These are phyloP conservation scores for Hymenoscyphus fructigenus DNA, from an alignment of 2,329 filamentous ascomycete genomes.

Conservation along the genomic window DNA sequence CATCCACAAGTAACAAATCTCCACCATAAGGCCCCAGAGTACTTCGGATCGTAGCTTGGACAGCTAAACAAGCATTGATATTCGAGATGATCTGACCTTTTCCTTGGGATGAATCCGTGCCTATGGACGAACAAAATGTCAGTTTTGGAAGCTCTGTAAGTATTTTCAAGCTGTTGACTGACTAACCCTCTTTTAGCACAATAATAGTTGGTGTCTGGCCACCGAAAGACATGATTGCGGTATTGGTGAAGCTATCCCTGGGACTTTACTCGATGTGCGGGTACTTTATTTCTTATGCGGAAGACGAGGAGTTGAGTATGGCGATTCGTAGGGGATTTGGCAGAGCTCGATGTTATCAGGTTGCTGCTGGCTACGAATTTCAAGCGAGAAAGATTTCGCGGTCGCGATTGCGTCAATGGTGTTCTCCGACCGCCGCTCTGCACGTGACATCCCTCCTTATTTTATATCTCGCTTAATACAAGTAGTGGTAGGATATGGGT, in stretches of 20 bases:
- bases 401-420: neutral
- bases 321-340: neutral
- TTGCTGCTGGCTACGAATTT: neutral
- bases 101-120: slow-evolving; percentile 95
- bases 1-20: slow-evolving; percentile 92
- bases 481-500: too few species aligned
- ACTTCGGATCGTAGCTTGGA: slow-evolving; percentile 93
- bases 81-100: slow-evolving; percentile 96
- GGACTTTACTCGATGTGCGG: neutral
- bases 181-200: slow-evolving; percentile 94
- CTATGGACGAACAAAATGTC: slow-evolving; percentile 47
- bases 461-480: neutral
- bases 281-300: slow-evolving; percentile 2
- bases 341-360: neutral
- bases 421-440: neutral
- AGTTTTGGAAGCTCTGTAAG: slow-evolving; percentile 12
- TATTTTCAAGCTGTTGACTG: slow-evolving; percentile 40
- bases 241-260: slow-evolving; percentile 2
- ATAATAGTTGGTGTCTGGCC: slow-evolving; percentile 97
- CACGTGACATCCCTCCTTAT: neutral
- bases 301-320: too few species aligned
- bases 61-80: slow-evolving; percentile 96
- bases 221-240: slow-evolving; percentile 78
- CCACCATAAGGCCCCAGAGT: slow-evolving; percentile 96
- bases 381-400: slow-evolving; percentile 4